Percentiles rank a stretch among this genome's conserved stretches.
These are phyloP conservation scores for Acidomyces sp. DNA, from an alignment of 495 filamentous ascomycete genomes.

Conservation along the genomic window DNA sequence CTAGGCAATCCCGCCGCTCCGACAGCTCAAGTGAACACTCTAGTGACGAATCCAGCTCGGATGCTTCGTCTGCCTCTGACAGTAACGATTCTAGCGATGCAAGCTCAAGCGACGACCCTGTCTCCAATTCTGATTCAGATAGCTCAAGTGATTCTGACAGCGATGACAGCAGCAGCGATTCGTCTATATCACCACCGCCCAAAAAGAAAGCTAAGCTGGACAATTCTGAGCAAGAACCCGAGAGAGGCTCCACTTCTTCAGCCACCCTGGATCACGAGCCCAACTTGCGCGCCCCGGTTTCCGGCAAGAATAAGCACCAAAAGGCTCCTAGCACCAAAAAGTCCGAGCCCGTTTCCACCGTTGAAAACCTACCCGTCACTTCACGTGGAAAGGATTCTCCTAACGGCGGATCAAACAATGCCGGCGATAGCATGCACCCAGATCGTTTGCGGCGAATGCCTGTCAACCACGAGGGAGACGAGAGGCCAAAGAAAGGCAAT, in stretches of 20 bases:
- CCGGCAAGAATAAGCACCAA: not conserved
- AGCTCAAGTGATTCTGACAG: conserved; percentile 4
- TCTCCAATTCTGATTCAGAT: conserved; percentile 15
- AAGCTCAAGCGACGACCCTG: not conserved
- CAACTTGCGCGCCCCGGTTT: not conserved
- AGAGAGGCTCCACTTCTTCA: conserved; percentile 14
- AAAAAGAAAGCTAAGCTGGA: conserved; percentile 15
- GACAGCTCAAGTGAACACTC: not conserved
- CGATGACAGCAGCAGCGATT: conserved; percentile 2
- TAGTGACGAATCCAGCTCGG: conserved; percentile 1
- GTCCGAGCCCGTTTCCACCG: too few species aligned
- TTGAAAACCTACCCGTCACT: too few species aligned
- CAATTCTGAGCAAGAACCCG: conserved; percentile 1
- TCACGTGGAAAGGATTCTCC: too few species aligned
- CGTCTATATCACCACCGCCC: conserved; percentile 5
- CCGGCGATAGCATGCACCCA: conserved; percentile 8
- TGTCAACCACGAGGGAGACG: conserved; percentile 6
- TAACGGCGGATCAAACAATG: too few species aligned
- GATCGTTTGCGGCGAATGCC: conserved; percentile 16
- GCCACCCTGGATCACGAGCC: conserved; percentile 10
- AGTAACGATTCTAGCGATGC: too few species aligned
- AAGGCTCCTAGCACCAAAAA: conserved; percentile 2
- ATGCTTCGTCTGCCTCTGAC: conserved; percentile 1
- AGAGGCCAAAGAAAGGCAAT: conserved; percentile 39
- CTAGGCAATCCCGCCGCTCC: conserved; percentile 2